Conservation (phyloP, 495 filamentous ascomycete genomes). For the Hapsidospora chrysogenum region DNA sequence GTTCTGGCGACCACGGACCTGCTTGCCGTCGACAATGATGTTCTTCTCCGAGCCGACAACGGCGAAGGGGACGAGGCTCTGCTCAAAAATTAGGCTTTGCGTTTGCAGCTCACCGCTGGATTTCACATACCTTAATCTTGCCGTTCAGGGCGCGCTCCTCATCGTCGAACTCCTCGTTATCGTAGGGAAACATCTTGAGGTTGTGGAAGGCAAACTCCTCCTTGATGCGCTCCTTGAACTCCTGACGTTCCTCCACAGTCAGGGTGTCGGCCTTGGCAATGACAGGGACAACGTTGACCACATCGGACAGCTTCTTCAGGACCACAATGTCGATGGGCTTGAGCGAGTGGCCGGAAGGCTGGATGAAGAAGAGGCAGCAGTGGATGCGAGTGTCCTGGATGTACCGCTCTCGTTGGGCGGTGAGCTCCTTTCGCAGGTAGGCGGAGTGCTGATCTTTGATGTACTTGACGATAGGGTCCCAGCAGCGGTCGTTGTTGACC, state of each 20-base stretch:
- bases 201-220: constrained; percentile 99
- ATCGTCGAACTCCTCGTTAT: constrained; percentile 95
- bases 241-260: constrained; percentile 85
- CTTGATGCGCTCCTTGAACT: constrained; percentile 98
- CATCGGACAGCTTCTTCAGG: constrained; percentile 95
- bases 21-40: constrained; percentile 93
- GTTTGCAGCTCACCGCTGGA: too few relatives aligned
- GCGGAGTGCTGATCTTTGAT: constrained; percentile 99
- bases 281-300: constrained; percentile 97
- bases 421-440: constrained; percentile 98
- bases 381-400: constrained; percentile 98
- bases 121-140: constrained; percentile 66
- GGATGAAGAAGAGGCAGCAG: constrained; percentile 99
- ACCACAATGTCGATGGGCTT: constrained; percentile 99
- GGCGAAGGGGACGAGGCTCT: constrained; percentile 93
- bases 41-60: constrained; percentile 96
- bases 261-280: constrained; percentile 97
- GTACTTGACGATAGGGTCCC: constrained; percentile 99
- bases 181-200: constrained; percentile 99
- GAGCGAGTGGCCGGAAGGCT: constrained; percentile 88
- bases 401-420: constrained; percentile 97
- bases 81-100: too few relatives aligned
- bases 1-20: constrained; percentile 95
- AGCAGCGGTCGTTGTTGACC: constrained; percentile 99
- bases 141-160: constrained; percentile 88